These are phyloP conservation scores for Dendrocalamus sinicus DNA, from an alignment of 176 grass and related monocot species.

Conservation along the genomic window DNA sequence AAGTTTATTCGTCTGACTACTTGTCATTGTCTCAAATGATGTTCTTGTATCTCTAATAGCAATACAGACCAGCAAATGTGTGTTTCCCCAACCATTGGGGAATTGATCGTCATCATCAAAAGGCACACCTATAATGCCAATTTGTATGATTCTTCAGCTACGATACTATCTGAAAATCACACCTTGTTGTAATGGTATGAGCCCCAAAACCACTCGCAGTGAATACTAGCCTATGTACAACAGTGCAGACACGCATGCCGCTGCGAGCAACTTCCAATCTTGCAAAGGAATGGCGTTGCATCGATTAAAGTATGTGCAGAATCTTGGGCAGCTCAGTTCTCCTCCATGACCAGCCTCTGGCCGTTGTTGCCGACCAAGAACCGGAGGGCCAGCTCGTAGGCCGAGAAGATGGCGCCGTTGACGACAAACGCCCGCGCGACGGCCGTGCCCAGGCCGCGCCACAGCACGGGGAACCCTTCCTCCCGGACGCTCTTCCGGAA, in stretches of 20 bases:
- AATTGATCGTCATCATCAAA: constrained; percentile 37
- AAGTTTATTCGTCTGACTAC: no score
- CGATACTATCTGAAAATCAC: neutral
- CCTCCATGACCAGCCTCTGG: constrained; percentile 61
- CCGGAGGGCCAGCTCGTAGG: constrained; percentile 84
- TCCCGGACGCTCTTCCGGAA: constrained; percentile 78
- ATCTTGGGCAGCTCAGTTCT: constrained; percentile 57
- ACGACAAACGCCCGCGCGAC: constrained; percentile 84
- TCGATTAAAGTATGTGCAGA: neutral
- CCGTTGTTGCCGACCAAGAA: constrained; percentile 56
- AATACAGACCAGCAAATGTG: neutral
- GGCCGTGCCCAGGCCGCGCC: constrained; percentile 89
- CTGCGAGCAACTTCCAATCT: constrained; percentile 15
- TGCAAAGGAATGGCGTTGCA: neutral
- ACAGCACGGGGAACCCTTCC: constrained; percentile 82
- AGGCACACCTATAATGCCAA: constrained; percentile 16
- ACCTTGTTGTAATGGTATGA: neutral
- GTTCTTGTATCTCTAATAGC: neutral
- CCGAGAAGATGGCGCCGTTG: constrained; percentile 93
- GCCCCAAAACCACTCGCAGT: neutral
- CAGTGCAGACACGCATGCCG: neutral
- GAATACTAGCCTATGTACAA: constrained; percentile 42
- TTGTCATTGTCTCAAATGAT: neutral
- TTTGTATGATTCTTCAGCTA: constrained; percentile 25
- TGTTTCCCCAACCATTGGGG: neutral